A percentile compares a stretch with the other conserved stretches of the same genome.
These are phyloP conservation scores for Aspergillus mulundensis DNA, from an alignment of 495 filamentous ascomycete genomes.

Conservation along the genomic window DNA sequence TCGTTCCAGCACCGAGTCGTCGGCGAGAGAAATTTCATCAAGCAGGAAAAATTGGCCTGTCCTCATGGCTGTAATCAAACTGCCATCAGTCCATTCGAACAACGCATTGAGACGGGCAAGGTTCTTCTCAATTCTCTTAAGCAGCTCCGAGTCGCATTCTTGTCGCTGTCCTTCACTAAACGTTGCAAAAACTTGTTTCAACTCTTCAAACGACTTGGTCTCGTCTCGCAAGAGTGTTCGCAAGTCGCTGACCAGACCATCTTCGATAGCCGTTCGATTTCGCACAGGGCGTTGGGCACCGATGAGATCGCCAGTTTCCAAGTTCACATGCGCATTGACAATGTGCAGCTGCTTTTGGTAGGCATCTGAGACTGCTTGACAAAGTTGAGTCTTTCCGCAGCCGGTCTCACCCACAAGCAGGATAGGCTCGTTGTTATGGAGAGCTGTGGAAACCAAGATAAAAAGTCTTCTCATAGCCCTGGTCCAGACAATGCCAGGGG, in stretches of 20 bases:
- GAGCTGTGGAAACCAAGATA: conserved; percentile 75
- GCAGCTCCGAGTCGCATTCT: conserved; percentile 46
- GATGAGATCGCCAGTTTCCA: conserved; percentile 95
- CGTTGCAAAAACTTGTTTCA: conserved; percentile 48
- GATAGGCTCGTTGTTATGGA: conserved; percentile 89
- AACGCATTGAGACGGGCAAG: conserved; percentile 67
- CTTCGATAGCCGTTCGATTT: conserved; percentile 69
- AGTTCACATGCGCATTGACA: conserved; percentile 95
- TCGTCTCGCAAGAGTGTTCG: conserved; percentile 35
- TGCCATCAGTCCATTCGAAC: conserved; percentile 96
- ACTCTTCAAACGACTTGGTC: conserved; percentile 35
- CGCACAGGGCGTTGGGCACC: conserved; percentile 90
- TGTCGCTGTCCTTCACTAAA: conserved; percentile 26
- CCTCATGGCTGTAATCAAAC: conserved; percentile 92
- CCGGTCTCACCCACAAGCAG: conserved; percentile 94
- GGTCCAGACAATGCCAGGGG: conserved; percentile 80
- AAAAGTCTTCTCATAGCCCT: conserved; percentile 88
- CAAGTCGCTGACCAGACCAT: conserved; percentile 61
- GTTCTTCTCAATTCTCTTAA: conserved; percentile 54
- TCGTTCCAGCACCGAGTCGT: conserved; percentile 94
- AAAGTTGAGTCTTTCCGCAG: conserved; percentile 95
- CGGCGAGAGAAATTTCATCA: conserved; percentile 95
- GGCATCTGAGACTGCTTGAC: conserved; percentile 83
- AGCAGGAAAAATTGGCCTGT: conserved; percentile 85
- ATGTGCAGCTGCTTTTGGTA: conserved; percentile 72